phyloP scores from a whole-genome alignment of 2,329 filamentous ascomycete species.

The Colletotrichum noveboracense region DNA sequence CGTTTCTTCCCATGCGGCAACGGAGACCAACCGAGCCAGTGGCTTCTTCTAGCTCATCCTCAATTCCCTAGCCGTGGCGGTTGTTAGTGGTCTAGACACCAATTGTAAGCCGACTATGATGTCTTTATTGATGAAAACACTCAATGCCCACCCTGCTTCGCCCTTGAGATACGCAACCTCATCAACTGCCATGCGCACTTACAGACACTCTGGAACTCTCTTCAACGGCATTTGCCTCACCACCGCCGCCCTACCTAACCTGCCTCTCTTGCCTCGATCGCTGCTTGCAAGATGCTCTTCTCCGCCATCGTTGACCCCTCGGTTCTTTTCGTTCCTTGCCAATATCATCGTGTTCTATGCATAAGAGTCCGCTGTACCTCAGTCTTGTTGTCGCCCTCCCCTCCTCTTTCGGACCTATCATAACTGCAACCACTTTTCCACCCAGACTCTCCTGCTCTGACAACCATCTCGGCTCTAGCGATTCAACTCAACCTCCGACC shows the following conservation, averaged over 20 bases:
- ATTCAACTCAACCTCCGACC: neutral
- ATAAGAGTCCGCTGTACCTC: slow-evolving; percentile 2
- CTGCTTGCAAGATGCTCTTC: neutral
- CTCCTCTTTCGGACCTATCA: neutral
- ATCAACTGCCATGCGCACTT: neutral
- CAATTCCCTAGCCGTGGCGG: slow-evolving; percentile 11
- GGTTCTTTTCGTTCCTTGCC: neutral
- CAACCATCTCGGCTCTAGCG: neutral
- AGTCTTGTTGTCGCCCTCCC: neutral
- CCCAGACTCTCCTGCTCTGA: neutral
- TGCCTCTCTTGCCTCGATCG: neutral
- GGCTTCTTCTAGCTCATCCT: slow-evolving; percentile 16
- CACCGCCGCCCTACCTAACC: neutral
- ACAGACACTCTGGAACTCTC: neutral
- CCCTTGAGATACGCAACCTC: slow-evolving; percentile 1
- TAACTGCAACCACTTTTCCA: neutral
- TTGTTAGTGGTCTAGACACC: slow-evolving; percentile 10
- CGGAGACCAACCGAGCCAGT: slow-evolving; percentile 17
- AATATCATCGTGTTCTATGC: slow-evolving; percentile 15
- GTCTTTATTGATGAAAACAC: slow-evolving; percentile 21
- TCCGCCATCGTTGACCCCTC: neutral
- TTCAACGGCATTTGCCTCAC: neutral
- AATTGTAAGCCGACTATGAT: slow-evolving; percentile 13
- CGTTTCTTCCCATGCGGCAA: slow-evolving; percentile 20
- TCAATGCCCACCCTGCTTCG: neutral